A percentile compares a stretch with the other conserved stretches of the same genome.
phyloP scores from a whole-genome alignment of 148 eudicot species.

The Heliamphora exappendiculata region DNA sequence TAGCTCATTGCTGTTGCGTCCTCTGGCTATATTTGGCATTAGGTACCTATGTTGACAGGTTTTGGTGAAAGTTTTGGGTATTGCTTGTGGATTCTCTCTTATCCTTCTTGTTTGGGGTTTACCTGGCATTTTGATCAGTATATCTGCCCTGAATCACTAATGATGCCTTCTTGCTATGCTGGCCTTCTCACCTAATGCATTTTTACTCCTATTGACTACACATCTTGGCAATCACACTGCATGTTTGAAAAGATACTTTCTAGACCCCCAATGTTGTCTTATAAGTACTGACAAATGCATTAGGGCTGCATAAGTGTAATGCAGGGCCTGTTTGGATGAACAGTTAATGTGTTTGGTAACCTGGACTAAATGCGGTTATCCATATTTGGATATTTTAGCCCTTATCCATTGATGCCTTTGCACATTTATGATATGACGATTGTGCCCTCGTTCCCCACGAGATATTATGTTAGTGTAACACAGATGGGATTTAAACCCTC shows the following conservation, averaged over 20 bases:
- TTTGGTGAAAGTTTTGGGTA: background rate
- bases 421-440: background rate
- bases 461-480: background rate
- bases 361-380: background rate
- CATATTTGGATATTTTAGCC: background rate
- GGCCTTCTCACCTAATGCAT: background rate
- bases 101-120: background rate
- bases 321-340: background rate
- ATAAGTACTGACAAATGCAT: background rate
- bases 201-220: background rate
- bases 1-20: background rate
- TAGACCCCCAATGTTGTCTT: background rate
- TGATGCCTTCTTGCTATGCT: too few species aligned
- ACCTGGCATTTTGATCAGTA: background rate
- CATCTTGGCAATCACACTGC: background rate
- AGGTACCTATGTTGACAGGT: background rate
- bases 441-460: background rate
- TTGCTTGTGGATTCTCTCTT: background rate
- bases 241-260: background rate
- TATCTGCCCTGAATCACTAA: background rate
- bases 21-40: background rate
- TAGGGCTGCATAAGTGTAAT: background rate
- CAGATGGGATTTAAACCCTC: too few species aligned
- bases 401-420: background rate
- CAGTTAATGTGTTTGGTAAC: background rate